Conservation (phyloP, 345 rosid genomes). For the Citrus australasica region DNA sequence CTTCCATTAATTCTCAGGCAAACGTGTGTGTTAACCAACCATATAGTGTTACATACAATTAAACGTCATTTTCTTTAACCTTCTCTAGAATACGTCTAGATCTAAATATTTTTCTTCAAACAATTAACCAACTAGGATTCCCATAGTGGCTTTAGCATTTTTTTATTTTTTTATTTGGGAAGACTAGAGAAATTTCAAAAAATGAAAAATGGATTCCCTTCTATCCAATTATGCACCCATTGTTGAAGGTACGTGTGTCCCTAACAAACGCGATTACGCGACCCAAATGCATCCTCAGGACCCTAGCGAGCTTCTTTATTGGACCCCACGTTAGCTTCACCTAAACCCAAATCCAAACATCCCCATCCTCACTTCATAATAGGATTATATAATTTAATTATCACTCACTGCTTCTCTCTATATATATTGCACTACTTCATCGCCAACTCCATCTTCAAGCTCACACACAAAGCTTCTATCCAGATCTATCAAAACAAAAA, state of each 20-base stretch:
- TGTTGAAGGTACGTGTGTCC: constrained; percentile 15
- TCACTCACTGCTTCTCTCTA: not conserved
- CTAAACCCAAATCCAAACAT: constrained; percentile 22
- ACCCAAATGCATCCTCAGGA: constrained; percentile 8
- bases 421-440: not conserved
- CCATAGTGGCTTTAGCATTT: constrained; percentile 14
- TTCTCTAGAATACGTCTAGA: constrained; percentile 13
- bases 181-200: not conserved
- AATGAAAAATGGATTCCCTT: constrained; percentile 25
- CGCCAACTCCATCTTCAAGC: not conserved
- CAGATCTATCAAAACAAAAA: constrained; percentile 8
- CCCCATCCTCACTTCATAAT: constrained; percentile 2
- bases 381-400: too few species aligned
- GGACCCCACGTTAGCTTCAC: constrained; percentile 19
- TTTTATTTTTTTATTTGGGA: too few species aligned
- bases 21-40: too few species aligned
- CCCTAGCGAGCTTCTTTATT: not conserved
- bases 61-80: constrained; percentile 15
- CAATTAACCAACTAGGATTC: constrained; percentile 31
- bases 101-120: not conserved
- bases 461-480: not conserved
- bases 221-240: constrained; percentile 32
- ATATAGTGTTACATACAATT: not conserved
- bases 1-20: not conserved
- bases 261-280: not conserved